phyloP scores from a whole-genome alignment of 805 yeast species.

The Candida easanensis region DNA sequence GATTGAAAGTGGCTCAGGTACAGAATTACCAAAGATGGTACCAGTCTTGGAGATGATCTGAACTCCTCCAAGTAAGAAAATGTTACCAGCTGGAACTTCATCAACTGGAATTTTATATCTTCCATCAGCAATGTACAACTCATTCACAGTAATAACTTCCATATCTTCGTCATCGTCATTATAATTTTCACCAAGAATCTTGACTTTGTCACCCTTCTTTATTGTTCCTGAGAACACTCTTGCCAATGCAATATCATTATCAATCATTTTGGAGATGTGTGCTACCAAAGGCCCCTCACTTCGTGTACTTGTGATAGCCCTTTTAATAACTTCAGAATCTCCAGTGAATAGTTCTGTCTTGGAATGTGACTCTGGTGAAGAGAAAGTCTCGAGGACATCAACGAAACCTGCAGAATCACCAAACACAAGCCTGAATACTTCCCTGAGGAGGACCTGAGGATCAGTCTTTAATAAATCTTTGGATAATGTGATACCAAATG shows the following conservation, averaged over 20 bases:
- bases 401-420: slow-evolving; percentile 50
- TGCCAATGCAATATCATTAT: slow-evolving; percentile 54
- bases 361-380: slow-evolving; percentile 38
- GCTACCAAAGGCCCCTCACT: slow-evolving; percentile 45
- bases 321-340: slow-evolving; percentile 19
- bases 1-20: slow-evolving; percentile 23
- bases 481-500: slow-evolving; percentile 45
- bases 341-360: slow-evolving; percentile 29
- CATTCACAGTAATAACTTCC: slow-evolving; percentile 32
- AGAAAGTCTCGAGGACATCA: slow-evolving; percentile 40
- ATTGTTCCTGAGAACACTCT: slow-evolving; percentile 63
- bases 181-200: slow-evolving; percentile 55
- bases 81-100: slow-evolving; percentile 59
- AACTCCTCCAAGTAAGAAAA: slow-evolving; percentile 66
- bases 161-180: slow-evolving; percentile 50
- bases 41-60: slow-evolving; percentile 61
- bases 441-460: slow-evolving; percentile 53
- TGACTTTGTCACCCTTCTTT: slow-evolving; percentile 42
- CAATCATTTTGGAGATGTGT: slow-evolving; percentile 56
- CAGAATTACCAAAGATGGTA: slow-evolving; percentile 41
- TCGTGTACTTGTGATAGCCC: slow-evolving; percentile 32
- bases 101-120: slow-evolving; percentile 60
- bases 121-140: slow-evolving; percentile 56
- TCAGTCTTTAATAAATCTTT: slow-evolving; percentile 47
- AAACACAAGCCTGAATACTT: slow-evolving; percentile 55